Base-by-base conservation (phyloP, 306 rosid species). In the Lagenaria siceraria region DNA sequence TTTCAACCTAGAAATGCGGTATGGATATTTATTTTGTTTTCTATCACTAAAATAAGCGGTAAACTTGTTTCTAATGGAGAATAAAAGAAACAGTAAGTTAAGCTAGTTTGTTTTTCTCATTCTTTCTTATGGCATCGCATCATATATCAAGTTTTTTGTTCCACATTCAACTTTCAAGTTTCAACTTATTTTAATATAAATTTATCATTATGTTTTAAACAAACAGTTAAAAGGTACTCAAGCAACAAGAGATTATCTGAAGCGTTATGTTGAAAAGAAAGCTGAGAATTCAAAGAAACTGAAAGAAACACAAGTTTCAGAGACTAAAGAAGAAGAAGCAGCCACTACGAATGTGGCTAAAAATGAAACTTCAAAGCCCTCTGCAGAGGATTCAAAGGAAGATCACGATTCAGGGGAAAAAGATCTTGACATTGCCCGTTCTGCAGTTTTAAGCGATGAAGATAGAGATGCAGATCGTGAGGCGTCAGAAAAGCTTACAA, bases 401-500 rank as follows among this genome's bases (percentile, higher is more conserved):
- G 91, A 86, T 33, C 82, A 75, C 72, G 86, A 81, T 83, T 87
- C 88, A 14, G 88, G 80, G 46, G 85, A 80, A 84, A 90, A 90
- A 81, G 85, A 80, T 83, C 87, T 73, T 81, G 90, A 88, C 79
- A 74, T 74, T 65, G 53, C 87, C 13, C 86, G 68, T 83, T 91
- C 93, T 82, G 97, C 93, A 38, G 83, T 90, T 68, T 92, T 96
- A 81, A 92, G 93, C 0, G 88, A 90, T 36, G 99, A 90, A 80
- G 99, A 96, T 83, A 90, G 78, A 88, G 97, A 90, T 75, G 87
- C 87, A 82, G 99, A 96, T 78, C 81, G 69, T 25, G 91, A 81
- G 78, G 92, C 92, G 31, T 53, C 81, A 51, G 93, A 84, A 60
- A 96, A 96, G 88, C 87, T 96, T 58, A 85, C 86, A 56, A 82